Conservation (phyloP, 495 filamentous ascomycete species). For the Aspergillus bridgeri region DNA sequence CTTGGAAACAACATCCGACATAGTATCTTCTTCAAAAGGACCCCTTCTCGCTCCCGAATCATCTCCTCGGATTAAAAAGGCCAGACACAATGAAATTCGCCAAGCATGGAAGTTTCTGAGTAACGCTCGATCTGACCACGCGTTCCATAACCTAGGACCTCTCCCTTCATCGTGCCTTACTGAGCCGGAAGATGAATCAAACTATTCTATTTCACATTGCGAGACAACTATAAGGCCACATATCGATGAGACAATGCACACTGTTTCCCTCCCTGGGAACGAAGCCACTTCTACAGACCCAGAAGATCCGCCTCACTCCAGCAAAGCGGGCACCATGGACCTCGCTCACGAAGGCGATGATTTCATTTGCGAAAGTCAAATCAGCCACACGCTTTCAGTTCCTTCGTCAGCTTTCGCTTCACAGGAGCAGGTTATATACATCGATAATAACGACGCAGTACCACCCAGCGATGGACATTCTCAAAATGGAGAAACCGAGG, state of each 20-base stretch:
- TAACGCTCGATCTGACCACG: conserved; percentile 12
- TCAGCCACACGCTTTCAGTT: conserved; percentile 6
- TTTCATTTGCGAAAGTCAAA: background rate
- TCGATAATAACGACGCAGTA: background rate
- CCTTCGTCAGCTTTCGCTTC: conserved; percentile 20
- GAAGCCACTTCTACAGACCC: background rate
- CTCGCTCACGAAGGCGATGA: background rate
- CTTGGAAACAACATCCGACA: conserved; percentile 9
- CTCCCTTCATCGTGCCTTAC: conserved; percentile 32
- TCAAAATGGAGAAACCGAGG: background rate
- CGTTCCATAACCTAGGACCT: conserved; percentile 22
- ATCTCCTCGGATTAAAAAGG: conserved; percentile 9
- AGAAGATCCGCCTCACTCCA: background rate
- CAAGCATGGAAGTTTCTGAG: conserved; percentile 28
- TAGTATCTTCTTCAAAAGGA: conserved; percentile 3
- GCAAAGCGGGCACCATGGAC: background rate
- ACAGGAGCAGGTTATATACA: conserved; percentile 6
- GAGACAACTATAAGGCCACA: background rate
- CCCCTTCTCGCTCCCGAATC: background rate
- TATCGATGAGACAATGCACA: background rate
- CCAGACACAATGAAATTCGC: conserved; percentile 25
- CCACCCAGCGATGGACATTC: background rate
- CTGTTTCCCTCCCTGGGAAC: background rate
- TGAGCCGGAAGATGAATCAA: conserved; percentile 11
- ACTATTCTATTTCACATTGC: background rate